A percentile compares a stretch with the other conserved stretches of the same genome.
Conservation (phyloP, 2,329 filamentous ascomycete genomes). For the Aureobasidium sp. region DNA sequence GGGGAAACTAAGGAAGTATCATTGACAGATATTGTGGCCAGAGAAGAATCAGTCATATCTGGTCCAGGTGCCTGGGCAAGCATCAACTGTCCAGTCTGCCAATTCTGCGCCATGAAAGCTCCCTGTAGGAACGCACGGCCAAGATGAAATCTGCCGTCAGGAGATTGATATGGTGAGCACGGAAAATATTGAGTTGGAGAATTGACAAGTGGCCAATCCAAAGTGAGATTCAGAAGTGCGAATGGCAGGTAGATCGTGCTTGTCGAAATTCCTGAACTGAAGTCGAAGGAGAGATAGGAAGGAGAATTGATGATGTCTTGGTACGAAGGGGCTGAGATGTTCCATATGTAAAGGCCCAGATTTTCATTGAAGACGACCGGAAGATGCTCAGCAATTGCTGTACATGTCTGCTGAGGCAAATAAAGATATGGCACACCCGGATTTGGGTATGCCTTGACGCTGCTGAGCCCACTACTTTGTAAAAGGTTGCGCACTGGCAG, state of each 20-base stretch:
- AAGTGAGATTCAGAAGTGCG: background rate
- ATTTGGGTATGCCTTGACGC: background rate
- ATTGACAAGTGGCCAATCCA: background rate
- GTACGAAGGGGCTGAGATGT: background rate
- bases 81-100: background rate
- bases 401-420: background rate
- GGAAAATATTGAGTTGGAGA: background rate
- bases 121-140: conserved; percentile 7
- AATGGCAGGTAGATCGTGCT: background rate
- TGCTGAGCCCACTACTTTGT: background rate
- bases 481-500: background rate
- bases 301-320: background rate
- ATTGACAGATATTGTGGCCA: background rate
- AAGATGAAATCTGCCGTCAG: background rate
- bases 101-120: background rate
- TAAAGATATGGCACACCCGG: conserved; percentile 11
- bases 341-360: conserved; percentile 2
- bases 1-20: conserved; percentile 11
- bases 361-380: background rate
- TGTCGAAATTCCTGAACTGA: background rate
- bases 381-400: background rate
- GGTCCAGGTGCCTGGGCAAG: conserved; percentile 9
- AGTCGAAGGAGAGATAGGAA: background rate
- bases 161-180: background rate
- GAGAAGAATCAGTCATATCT: background rate